These are phyloP conservation scores for Malus fusca DNA, from an alignment of 306 rosid species.

Conservation along the genomic window DNA sequence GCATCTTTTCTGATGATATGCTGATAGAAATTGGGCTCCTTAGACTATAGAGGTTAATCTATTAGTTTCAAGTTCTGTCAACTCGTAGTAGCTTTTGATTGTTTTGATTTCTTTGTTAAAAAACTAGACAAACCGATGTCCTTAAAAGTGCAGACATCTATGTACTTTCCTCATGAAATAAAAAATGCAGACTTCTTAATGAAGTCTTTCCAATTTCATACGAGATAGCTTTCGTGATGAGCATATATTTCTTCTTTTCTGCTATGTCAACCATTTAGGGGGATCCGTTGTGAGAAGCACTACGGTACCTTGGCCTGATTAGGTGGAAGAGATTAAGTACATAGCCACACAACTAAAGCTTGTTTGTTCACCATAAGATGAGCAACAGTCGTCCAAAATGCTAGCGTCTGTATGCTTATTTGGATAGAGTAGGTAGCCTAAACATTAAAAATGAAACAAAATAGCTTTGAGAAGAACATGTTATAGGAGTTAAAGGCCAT, in stretches of 20 bases:
- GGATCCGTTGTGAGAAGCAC: background rate
- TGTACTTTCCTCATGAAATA: background rate
- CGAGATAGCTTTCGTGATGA: background rate
- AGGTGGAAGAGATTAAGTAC: background rate
- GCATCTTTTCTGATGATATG: background rate
- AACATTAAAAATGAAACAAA: background rate
- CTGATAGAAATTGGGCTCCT: background rate
- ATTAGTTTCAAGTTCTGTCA: background rate
- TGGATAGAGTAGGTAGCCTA: background rate
- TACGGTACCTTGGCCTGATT: background rate
- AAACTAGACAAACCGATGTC: background rate
- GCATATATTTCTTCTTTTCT: background rate
- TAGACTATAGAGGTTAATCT: background rate
- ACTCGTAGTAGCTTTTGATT: background rate
- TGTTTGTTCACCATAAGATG: background rate
- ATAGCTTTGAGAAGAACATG: background rate
- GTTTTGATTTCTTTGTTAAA: background rate
- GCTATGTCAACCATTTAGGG: background rate
- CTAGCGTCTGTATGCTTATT: background rate
- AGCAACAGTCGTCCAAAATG: background rate
- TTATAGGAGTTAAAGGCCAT: background rate
- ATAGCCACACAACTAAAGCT: background rate
- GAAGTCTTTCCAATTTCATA: background rate
- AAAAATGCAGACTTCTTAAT: background rate
- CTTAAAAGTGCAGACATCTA: background rate